Conservation (phyloP, 2,329 filamentous ascomycete genomes). For the Calonectria fujianensis region DNA sequence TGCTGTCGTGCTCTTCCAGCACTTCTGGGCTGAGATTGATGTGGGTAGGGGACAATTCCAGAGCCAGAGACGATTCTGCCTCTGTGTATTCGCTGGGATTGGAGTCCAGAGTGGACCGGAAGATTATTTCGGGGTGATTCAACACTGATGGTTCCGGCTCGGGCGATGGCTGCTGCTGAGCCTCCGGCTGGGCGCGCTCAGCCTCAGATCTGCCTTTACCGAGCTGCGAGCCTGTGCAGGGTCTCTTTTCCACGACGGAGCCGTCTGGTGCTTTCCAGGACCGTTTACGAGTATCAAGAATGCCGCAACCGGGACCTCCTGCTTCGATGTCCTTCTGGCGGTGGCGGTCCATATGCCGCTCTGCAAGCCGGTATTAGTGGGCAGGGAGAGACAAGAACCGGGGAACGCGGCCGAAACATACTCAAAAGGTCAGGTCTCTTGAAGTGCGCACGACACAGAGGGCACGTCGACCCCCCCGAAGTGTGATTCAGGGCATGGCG, state of each 20-base stretch:
- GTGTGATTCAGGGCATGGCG: constrained; percentile 75
- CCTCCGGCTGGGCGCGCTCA: constrained; percentile 32
- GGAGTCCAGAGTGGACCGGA: constrained; percentile 11
- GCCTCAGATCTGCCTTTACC: constrained; percentile 38
- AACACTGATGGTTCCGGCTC: constrained; percentile 29
- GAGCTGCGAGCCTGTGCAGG: constrained; percentile 35
- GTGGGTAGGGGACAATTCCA: constrained; percentile 22
- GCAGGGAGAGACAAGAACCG: neutral
- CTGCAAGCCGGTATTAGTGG: constrained; percentile 58
- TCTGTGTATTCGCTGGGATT: neutral
- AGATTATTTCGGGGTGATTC: neutral
- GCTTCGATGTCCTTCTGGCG: constrained; percentile 74
- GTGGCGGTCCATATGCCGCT: constrained; percentile 74
- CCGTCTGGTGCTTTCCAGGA: constrained; percentile 74
- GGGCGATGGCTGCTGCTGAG: constrained; percentile 32
- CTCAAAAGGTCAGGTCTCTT: constrained; percentile 73
- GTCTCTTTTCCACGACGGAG: constrained; percentile 68
- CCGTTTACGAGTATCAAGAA: constrained; percentile 73
- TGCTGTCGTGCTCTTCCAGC: constrained; percentile 5
- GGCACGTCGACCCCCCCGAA: constrained; percentile 72
- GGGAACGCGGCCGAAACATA: constrained; percentile 36
- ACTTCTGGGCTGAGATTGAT: neutral
- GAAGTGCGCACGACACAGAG: constrained; percentile 76
- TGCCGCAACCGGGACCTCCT: constrained; percentile 69
- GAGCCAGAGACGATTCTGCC: neutral